These are phyloP conservation scores for Xylaria flabelliformis DNA, from an alignment of 495 filamentous ascomycete genomes.

Conservation along the genomic window DNA sequence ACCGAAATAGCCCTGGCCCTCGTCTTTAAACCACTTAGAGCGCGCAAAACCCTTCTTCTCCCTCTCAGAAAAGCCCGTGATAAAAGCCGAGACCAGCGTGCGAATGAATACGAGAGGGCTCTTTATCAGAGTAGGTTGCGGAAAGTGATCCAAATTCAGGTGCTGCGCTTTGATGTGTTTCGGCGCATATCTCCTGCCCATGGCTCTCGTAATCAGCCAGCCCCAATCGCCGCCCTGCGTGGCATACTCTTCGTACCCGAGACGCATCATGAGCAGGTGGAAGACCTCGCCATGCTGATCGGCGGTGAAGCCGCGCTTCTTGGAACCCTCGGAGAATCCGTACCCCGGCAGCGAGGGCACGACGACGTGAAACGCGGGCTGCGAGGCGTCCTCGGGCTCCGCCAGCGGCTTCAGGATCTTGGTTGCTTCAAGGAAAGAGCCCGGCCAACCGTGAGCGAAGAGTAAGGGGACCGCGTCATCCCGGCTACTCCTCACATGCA, in stretches of 20 bases:
- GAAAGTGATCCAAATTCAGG: slow-evolving; percentile 16
- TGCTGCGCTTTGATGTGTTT: slow-evolving; percentile 29
- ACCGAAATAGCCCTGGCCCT: slow-evolving; percentile 57
- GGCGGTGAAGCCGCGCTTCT: slow-evolving; percentile 58
- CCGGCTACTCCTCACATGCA: slow-evolving; percentile 54
- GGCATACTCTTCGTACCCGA: slow-evolving; percentile 67
- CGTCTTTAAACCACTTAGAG: slow-evolving; percentile 49
- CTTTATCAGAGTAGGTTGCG: slow-evolving; percentile 17
- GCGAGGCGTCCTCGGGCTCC: slow-evolving; percentile 36
- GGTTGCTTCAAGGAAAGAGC: slow-evolving; percentile 67
- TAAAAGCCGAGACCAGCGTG: slow-evolving; percentile 14
- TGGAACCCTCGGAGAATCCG: slow-evolving; percentile 60
- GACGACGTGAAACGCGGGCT: slow-evolving; percentile 64
- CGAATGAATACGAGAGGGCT: slow-evolving; percentile 9
- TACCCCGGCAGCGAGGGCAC: slow-evolving; percentile 68
- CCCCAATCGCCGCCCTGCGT: slow-evolving; percentile 73
- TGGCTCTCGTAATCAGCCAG: slow-evolving; percentile 59
- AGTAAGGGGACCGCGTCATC: slow-evolving; percentile 59
- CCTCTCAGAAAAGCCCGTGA: slow-evolving; percentile 25
- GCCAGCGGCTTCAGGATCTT: slow-evolving; percentile 62
- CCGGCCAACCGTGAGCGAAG: slow-evolving; percentile 68
- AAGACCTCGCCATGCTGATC: slow-evolving; percentile 61
- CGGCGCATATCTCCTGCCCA: slow-evolving; percentile 50
- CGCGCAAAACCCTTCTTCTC: slow-evolving; percentile 42
- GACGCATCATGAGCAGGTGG: slow-evolving; percentile 65